Base-by-base conservation (phyloP, 2,329 filamentous ascomycete species). In the Pyrenophora seminiperda region DNA sequence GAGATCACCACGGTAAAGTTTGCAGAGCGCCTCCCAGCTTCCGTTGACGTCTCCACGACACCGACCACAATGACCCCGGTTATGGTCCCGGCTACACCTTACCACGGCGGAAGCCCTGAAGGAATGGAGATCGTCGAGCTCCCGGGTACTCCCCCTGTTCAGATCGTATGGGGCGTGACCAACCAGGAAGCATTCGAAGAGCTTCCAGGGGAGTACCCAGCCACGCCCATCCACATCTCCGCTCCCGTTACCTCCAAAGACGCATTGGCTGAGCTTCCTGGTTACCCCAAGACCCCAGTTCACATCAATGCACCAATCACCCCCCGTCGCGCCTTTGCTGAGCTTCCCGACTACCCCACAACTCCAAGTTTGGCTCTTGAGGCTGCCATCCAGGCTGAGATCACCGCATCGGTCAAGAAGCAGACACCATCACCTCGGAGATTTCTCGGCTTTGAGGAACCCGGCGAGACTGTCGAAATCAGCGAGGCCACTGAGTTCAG, bases 381-480 rank as follows among this genome's bases (percentile, higher is more conserved):
- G 41, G 56, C 58, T 34, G 63, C 63, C 13, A 53, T 66, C 11
- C 63, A 66, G 27, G 59, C 62, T 37, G 61, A 66, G 44, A 66
- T 65, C 36, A 54, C 48, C 13, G 56, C 60, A 18, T 66, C 63
- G 3, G 55, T 62, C 20, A 66, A 65, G 56, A 66, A 65, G 48
- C 59, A 65, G 38, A 61, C 58, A 2, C 61, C 59, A 3, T 65
- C 63, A 7, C 61, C 61, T n/a, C 22, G n/a, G 31, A 39, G n/a
- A 30, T 45, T 6, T 61, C 60, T 56, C 41, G 52, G 50, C 4
- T 31, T 42, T 17, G 47, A 47, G 9, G 44, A 52, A n/a, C 15
- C 34, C 3, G 45, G 48, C 27, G 54, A 62, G 24, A 53, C 49
- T 22, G 51, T 45, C 5, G 62, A 63, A 19, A 38, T 48, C 24